phyloP scores from a whole-genome alignment of 2,329 filamentous ascomycete species.

The Trichoderma guizhouense region DNA sequence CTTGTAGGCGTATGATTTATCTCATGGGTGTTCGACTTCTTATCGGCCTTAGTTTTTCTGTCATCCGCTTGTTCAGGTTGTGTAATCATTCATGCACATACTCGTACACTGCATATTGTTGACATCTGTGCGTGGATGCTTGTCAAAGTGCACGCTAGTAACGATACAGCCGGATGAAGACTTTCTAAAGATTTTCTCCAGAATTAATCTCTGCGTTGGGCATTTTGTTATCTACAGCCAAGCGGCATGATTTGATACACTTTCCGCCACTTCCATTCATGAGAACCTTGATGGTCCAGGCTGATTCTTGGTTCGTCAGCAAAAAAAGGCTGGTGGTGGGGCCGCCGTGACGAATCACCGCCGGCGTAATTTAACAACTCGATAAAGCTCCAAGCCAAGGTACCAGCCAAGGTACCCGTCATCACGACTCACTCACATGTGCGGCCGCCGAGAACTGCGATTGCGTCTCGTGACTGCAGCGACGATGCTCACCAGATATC shows the following conservation, averaged over 20 bases:
- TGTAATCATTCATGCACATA: neutral
- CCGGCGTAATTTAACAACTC: neutral
- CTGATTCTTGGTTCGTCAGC: neutral
- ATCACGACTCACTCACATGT: neutral
- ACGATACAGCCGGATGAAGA: neutral
- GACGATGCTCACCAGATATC: neutral
- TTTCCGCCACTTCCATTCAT: neutral
- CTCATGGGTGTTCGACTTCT: no score
- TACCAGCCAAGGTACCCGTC: neutral
- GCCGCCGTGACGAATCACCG: neutral
- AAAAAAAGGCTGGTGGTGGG: neutral
- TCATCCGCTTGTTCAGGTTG: neutral
- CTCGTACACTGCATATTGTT: neutral
- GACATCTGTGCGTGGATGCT: neutral
- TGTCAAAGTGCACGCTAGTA: neutral
- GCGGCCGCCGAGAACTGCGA: neutral
- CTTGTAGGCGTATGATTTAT: no score
- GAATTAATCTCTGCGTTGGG: neutral
- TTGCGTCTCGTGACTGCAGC: neutral
- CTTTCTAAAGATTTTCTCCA: neutral
- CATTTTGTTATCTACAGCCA: neutral
- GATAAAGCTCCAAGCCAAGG: neutral
- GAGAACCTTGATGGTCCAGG: slow-evolving; percentile 12
- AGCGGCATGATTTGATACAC: neutral
- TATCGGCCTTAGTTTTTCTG: no score